These are phyloP conservation scores for Mrakia frigida DNA, from an alignment of 768 basidiomycete genomes.

Conservation along the genomic window DNA sequence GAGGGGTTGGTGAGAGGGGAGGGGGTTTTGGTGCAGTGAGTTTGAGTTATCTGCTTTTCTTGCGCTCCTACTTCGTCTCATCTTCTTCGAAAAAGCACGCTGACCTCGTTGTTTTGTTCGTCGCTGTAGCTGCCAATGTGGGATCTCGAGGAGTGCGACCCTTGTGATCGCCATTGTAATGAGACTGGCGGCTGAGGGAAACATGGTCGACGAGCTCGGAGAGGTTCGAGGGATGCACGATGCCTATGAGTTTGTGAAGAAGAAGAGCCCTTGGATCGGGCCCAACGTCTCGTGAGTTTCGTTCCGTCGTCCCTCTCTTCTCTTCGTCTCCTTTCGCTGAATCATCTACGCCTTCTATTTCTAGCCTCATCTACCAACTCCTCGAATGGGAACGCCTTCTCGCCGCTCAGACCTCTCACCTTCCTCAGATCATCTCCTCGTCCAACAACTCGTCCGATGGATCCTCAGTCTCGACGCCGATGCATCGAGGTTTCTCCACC, in stretches of 20 bases:
- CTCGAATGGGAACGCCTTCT: slow-evolving; percentile 75
- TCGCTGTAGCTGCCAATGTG: slow-evolving; percentile 74
- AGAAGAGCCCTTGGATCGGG: slow-evolving; percentile 78
- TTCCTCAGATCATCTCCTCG: slow-evolving; percentile 19
- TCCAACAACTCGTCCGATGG: slow-evolving; percentile 34
- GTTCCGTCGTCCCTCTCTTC: background rate
- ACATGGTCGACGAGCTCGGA: slow-evolving; percentile 43
- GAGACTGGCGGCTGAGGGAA: slow-evolving; percentile 74
- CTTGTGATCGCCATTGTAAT: slow-evolving; percentile 86
- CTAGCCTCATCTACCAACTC: slow-evolving; percentile 84
- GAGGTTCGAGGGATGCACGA: slow-evolving; percentile 66
- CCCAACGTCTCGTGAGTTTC: slow-evolving; percentile 87
- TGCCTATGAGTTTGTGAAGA: slow-evolving; percentile 82
- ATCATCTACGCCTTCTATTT: slow-evolving; percentile 36
- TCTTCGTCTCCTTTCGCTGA: background rate
- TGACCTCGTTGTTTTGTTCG: slow-evolving; percentile 15
- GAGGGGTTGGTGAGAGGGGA: slow-evolving; percentile 67
- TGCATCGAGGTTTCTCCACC: slow-evolving; percentile 40
- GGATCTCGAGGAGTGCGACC: slow-evolving; percentile 85
- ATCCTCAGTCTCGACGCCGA: slow-evolving; percentile 32
- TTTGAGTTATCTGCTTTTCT: background rate
- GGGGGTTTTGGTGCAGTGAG: slow-evolving; percentile 78
- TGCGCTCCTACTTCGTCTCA: slow-evolving; percentile 14
- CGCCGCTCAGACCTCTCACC: slow-evolving; percentile 35
- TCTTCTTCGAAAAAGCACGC: background rate